Conservation (phyloP, 2,329 filamentous ascomycete genomes). For the Cladosporium halotolerans region DNA sequence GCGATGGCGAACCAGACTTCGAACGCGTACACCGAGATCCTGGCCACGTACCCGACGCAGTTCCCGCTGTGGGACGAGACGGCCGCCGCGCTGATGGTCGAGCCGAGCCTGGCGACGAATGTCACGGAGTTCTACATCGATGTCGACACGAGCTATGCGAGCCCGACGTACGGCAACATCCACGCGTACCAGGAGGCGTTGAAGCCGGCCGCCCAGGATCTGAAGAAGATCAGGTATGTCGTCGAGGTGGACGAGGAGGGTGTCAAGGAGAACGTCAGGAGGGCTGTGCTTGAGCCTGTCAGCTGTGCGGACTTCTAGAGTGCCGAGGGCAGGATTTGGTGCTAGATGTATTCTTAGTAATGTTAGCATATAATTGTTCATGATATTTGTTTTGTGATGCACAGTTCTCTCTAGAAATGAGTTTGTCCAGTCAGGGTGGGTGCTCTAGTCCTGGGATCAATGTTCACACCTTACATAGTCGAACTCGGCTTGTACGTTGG, state of each 20-base stretch:
- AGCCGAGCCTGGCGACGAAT: conserved; percentile 35
- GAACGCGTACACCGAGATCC: conserved; percentile 35
- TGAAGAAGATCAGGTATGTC: conserved; percentile 38
- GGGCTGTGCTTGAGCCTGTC: conserved; percentile 21
- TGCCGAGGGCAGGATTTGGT: neutral
- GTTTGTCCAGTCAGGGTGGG: too few species aligned
- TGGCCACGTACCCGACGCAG: conserved; percentile 34
- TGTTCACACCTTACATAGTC: too few species aligned
- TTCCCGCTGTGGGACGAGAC: conserved; percentile 46
- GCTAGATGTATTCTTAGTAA: too few species aligned
- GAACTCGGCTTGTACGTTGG: too few species aligned
- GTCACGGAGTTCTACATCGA: conserved; percentile 37
- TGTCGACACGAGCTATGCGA: conserved; percentile 38
- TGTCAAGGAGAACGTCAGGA: conserved; percentile 34
- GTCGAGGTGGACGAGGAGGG: conserved; percentile 32
- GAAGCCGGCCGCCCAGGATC: conserved; percentile 28
- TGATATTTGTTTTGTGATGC: too few species aligned
- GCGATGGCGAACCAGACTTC: conserved; percentile 31
- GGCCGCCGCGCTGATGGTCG: conserved; percentile 36
- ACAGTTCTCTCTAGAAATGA: too few species aligned
- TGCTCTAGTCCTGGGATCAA: too few species aligned
- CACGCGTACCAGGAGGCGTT: conserved; percentile 39
- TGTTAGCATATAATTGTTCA: too few species aligned
- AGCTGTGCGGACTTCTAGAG: conserved; percentile 1
- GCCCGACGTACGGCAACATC: conserved; percentile 39